Conservation (phyloP, 805 yeast genomes). For the Wickerhamomyces pijperi region DNA sequence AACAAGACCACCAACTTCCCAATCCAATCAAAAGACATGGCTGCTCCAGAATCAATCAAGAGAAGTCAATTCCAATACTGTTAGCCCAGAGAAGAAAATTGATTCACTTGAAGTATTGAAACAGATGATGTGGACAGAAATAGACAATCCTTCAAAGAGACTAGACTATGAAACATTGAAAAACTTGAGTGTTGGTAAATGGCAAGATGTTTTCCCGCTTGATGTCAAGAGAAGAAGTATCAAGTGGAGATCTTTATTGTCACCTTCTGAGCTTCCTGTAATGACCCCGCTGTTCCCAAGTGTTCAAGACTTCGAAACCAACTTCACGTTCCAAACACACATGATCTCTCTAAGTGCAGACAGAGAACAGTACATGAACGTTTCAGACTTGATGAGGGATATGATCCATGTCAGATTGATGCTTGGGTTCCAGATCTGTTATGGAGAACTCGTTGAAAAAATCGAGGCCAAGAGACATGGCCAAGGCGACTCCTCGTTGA, state of each 20-base stretch:
- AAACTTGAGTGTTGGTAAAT: constrained; percentile 62
- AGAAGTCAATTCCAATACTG: constrained; percentile 1
- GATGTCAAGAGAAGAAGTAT: constrained; percentile 54
- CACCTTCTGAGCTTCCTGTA: constrained; percentile 89
- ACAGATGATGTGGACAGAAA: constrained; percentile 41
- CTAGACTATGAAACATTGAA: constrained; percentile 41
- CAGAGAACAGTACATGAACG: constrained; percentile 39
- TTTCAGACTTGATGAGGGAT: constrained; percentile 63
- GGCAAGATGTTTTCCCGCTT: constrained; percentile 85
- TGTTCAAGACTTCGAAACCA: constrained; percentile 50
- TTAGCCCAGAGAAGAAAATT: constrained; percentile 3
- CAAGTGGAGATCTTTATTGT: constrained; percentile 86
- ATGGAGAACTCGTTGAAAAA: constrained; percentile 53
- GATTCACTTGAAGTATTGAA: constrained; percentile 13
- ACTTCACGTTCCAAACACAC: constrained; percentile 77
- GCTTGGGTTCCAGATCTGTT: constrained; percentile 85
- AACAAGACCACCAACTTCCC: constrained; percentile 1
- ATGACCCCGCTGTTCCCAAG: constrained; percentile 73
- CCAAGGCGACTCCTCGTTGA: constrained; percentile 39
- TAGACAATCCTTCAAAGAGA: constrained; percentile 70
- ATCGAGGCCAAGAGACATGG: constrained; percentile 48
- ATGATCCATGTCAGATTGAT: constrained; percentile 78
- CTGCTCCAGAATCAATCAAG: background rate
- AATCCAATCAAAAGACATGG: background rate
- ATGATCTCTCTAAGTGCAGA: constrained; percentile 56